These are phyloP conservation scores for Sclerotinia borealis DNA, from an alignment of 2,329 filamentous ascomycete species.

Conservation along the genomic window DNA sequence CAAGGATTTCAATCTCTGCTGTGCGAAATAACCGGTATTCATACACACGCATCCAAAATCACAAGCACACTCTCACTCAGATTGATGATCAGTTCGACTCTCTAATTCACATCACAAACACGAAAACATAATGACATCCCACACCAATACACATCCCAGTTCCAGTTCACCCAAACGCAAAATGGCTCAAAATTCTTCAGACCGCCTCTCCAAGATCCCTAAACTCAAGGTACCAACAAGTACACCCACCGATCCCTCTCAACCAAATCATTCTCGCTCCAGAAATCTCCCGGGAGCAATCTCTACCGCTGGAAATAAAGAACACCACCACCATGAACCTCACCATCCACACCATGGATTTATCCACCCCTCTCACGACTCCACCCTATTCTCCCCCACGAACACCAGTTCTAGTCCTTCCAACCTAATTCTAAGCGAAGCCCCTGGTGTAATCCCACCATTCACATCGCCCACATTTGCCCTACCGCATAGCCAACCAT, in stretches of 20 bases:
- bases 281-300: neutral
- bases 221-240: neutral
- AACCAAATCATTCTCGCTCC: neutral
- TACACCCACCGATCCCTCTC: neutral
- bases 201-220: neutral
- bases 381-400: neutral
- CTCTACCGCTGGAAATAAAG: neutral
- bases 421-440: neutral
- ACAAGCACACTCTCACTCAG: neutral
- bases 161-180: neutral
- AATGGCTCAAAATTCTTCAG: neutral
- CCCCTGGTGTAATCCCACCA: neutral
- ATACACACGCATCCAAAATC: neutral
- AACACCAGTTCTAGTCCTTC: neutral
- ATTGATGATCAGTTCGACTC: neutral
- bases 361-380: neutral
- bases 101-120: neutral
- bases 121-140: neutral
- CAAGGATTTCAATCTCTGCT: neutral
- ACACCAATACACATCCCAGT: neutral
- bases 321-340: neutral
- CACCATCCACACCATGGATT: neutral
- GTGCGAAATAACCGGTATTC: neutral
- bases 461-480: slow-evolving; percentile 1
- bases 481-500: neutral